A percentile compares a stretch with the other conserved stretches of the same genome.
Evolutionary conservation across 768 basidiomycete genomes (phyloP).

Genomic region (Tulasnella sp.): DNA sequence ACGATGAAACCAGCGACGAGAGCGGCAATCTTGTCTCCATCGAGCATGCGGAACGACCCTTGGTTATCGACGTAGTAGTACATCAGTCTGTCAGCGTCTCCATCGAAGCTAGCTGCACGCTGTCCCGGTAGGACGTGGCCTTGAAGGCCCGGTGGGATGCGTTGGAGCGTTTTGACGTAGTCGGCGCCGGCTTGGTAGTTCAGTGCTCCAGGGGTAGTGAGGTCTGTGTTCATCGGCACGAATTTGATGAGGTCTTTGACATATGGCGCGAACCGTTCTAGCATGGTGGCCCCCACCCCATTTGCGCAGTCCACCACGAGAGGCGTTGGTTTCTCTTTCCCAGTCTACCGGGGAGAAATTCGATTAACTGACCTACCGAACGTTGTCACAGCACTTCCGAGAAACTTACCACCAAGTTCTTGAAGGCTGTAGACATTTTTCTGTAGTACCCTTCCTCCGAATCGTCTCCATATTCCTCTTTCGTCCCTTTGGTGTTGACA

Average conservation of each 20-base stretch:
- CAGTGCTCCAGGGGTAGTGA: slow-evolving; percentile 54
- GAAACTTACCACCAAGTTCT: slow-evolving; percentile 65
- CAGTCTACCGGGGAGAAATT: slow-evolving; percentile 36
- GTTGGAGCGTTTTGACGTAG: slow-evolving; percentile 90
- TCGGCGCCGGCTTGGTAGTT: slow-evolving; percentile 91
- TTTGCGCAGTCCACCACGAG: slow-evolving; percentile 97
- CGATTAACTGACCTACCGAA: slow-evolving; percentile 45
- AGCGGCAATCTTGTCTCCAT: slow-evolving; percentile 96
- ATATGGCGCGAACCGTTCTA: slow-evolving; percentile 46
- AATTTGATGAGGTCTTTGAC: slow-evolving; percentile 54
- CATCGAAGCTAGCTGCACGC: slow-evolving; percentile 88
- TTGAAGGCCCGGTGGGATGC: slow-evolving; percentile 64
- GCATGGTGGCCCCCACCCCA: slow-evolving; percentile 78
- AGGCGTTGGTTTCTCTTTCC: slow-evolving; percentile 44
- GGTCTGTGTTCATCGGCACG: slow-evolving; percentile 57
- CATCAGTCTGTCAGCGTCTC: slow-evolving; percentile 94
- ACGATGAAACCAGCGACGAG: slow-evolving; percentile 89
- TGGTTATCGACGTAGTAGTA: slow-evolving; percentile 83
- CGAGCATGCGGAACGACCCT: slow-evolving; percentile 74
- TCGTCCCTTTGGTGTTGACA: slow-evolving; percentile 75
- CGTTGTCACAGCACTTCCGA: slow-evolving; percentile 21
- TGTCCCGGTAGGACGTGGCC: slow-evolving; percentile 55
- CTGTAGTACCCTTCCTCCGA: slow-evolving; percentile 72
- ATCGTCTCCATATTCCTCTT: slow-evolving; percentile 69
- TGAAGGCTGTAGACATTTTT: slow-evolving; percentile 76